A percentile compares a stretch with the other conserved stretches of the same genome.
These are phyloP conservation scores for Paxillus ammoniavirescens DNA, from an alignment of 768 basidiomycete species.

Conservation along the genomic window DNA sequence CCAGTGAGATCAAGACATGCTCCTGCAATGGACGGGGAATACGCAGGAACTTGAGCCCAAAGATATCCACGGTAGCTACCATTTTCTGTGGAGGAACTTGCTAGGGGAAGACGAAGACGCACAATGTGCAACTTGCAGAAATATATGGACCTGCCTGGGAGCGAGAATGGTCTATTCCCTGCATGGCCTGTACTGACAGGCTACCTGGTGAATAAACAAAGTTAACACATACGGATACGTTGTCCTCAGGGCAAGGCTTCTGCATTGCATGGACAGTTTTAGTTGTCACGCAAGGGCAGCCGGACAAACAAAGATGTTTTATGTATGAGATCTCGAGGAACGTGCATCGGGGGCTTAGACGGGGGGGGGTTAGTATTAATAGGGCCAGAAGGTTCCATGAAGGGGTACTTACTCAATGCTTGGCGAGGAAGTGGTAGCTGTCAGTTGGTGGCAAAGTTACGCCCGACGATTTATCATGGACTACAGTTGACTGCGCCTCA, in stretches of 20 bases:
- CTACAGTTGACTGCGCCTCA: too few species aligned
- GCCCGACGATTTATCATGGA: too few species aligned
- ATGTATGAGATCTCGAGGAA: neutral
- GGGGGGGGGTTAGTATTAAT: too few species aligned
- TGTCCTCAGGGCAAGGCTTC: neutral
- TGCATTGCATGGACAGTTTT: neutral
- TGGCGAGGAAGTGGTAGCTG: too few species aligned
- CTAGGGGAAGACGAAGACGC: neutral
- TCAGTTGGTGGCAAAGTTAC: too few species aligned
- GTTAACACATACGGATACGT: neutral
- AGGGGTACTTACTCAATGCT: too few species aligned
- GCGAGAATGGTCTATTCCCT: neutral
- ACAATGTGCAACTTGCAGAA: neutral
- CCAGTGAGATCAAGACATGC: slow-evolving; percentile 47
- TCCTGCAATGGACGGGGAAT: slow-evolving; percentile 38
- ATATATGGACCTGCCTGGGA: neutral
- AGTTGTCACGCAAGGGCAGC: neutral
- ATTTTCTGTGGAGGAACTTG: slow-evolving; percentile 7
- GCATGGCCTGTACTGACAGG: neutral
- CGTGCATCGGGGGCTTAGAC: too few species aligned
- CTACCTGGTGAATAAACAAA: neutral
- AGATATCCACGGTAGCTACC: slow-evolving; percentile 13
- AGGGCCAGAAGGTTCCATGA: too few species aligned
- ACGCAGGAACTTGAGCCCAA: slow-evolving; percentile 12
- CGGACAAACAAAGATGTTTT: neutral